These are phyloP conservation scores for Microdochium nivale DNA, from an alignment of 2,329 filamentous ascomycete genomes.

Conservation along the genomic window DNA sequence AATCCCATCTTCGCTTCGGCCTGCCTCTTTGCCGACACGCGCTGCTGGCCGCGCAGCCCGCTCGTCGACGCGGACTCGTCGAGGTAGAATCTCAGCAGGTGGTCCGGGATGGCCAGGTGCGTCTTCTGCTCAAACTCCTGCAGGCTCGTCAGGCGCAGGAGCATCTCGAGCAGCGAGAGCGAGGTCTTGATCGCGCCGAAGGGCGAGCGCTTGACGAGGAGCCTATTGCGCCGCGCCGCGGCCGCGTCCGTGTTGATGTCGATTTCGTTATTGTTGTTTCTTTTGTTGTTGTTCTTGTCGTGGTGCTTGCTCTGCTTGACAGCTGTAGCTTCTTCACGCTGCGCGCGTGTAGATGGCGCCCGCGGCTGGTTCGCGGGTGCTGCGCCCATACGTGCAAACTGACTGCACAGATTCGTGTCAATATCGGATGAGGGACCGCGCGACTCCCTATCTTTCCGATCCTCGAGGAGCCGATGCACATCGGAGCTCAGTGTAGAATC, in stretches of 20 bases:
- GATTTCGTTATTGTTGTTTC: no score
- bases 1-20: slow-evolving; percentile 43
- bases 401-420: neutral
- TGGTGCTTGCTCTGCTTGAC: neutral
- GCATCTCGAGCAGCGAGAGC: slow-evolving; percentile 75
- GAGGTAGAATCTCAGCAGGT: slow-evolving; percentile 83
- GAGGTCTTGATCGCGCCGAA: slow-evolving; percentile 46
- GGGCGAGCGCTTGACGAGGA: slow-evolving; percentile 33
- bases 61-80: slow-evolving; percentile 46
- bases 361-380: neutral
- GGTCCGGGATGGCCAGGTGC: slow-evolving; percentile 83
- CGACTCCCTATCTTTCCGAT: neutral
- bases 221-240: slow-evolving; percentile 4
- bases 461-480: neutral
- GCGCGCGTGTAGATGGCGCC: no score
- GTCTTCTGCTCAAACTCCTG: slow-evolving; percentile 89
- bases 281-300: neutral
- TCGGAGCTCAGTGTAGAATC: no score
- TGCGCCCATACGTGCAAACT: neutral
- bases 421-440: neutral
- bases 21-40: slow-evolving; percentile 33
- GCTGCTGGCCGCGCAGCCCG: slow-evolving; percentile 35
- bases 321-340: neutral
- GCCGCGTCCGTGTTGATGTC: slow-evolving; percentile 10
- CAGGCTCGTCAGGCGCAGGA: slow-evolving; percentile 75